Conservation (phyloP, 352 stramenopile species). For the Phytopythium chamaehyphon region DNA sequence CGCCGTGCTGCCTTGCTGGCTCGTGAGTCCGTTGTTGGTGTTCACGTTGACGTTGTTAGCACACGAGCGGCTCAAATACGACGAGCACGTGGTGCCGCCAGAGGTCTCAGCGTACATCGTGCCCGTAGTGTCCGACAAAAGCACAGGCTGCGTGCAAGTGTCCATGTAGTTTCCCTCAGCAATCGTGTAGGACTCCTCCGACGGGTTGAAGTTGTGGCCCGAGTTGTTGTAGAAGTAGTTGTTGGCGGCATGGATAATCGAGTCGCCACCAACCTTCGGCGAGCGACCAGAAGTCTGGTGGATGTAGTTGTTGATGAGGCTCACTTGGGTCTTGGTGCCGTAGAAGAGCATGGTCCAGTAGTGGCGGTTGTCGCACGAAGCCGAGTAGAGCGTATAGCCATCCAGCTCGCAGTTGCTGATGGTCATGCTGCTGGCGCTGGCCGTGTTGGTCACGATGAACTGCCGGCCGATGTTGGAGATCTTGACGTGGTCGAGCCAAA, state of each 20-base stretch:
- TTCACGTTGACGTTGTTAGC: conserved; percentile 12
- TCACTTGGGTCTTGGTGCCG: conserved; percentile 30
- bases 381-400: conserved; percentile 31
- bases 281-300: conserved; percentile 27
- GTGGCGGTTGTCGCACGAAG: conserved; percentile 34
- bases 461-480: conserved; percentile 24
- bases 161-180: conserved; percentile 25
- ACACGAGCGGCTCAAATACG: conserved; percentile 13
- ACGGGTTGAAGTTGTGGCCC: conserved; percentile 12
- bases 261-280: conserved; percentile 22
- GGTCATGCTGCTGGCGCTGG: conserved; percentile 26
- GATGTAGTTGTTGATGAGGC: conserved; percentile 29
- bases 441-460: conserved; percentile 33
- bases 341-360: conserved; percentile 49
- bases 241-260: conserved; percentile 18
- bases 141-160: conserved; percentile 17
- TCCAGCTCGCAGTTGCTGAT: conserved; percentile 55
- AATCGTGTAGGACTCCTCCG: conserved; percentile 15
- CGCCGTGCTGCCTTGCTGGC: conserved; percentile 14
- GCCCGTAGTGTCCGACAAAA: conserved; percentile 11
- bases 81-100: conserved; percentile 12
- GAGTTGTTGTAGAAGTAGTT: conserved; percentile 24
- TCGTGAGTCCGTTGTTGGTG: conserved; percentile 15
- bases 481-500: conserved; percentile 39
- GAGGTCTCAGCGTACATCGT: conserved; percentile 11